A percentile compares a stretch with the other conserved stretches of the same genome.
Evolutionary conservation across 345 rosid genomes (phyloP).

Genomic region (Cardamine chenopodiifolia): DNA sequence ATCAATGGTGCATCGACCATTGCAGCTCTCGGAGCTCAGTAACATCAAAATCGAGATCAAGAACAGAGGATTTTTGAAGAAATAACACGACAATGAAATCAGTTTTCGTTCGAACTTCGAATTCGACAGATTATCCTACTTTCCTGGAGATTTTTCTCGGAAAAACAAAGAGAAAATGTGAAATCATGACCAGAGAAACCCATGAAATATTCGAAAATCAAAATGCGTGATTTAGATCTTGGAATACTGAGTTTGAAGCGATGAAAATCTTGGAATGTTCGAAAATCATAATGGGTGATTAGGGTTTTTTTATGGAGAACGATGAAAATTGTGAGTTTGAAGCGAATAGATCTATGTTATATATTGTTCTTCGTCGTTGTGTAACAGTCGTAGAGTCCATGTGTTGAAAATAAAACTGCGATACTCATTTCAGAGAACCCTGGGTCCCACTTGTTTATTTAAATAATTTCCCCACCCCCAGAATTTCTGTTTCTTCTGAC

Average conservation of each 20-base stretch:
- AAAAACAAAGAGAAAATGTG: conserved; percentile 28
- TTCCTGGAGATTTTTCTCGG: conserved; percentile 36
- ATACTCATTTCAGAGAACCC: not conserved
- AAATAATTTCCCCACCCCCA: not conserved
- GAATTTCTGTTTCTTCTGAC: not conserved
- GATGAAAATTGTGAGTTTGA: conserved; percentile 11
- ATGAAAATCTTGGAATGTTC: not conserved
- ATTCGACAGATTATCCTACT: conserved; percentile 30
- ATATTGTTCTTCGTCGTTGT: conserved; percentile 29
- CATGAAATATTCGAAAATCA: not conserved
- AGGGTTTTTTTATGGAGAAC: conserved; percentile 19
- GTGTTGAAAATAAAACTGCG: conserved; percentile 26
- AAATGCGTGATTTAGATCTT: conserved; percentile 26
- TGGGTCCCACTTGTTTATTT: conserved; percentile 27
- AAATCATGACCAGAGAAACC: conserved; percentile 18
- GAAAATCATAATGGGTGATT: conserved; percentile 13
- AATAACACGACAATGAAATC: conserved; percentile 42
- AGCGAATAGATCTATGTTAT: conserved; percentile 6
- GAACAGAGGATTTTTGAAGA: conserved; percentile 41
- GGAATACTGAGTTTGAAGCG: conserved; percentile 4
- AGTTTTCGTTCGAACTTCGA: not conserved
- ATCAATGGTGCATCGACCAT: conserved; percentile 76
- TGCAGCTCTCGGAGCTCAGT: conserved; percentile 40
- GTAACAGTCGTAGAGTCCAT: conserved; percentile 36
- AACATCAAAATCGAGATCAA: conserved; percentile 45